Evolutionary conservation across 179 eudicot species (phyloP).

Genomic region (Corrigiola litoralis): DNA sequence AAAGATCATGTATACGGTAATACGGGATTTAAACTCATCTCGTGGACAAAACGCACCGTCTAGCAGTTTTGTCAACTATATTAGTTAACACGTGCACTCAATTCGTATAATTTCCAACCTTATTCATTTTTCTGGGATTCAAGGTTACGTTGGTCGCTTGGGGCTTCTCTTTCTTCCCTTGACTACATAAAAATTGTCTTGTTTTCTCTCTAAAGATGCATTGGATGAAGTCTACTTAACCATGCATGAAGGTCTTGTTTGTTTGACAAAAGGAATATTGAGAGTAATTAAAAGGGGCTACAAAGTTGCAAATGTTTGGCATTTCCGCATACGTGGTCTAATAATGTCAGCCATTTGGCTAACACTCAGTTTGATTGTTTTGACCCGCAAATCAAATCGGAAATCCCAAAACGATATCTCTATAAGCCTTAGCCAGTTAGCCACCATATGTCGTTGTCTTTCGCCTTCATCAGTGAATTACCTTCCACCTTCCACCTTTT

Average conservation of each 20-base stretch:
- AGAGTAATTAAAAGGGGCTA: not conserved
- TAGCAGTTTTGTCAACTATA: no score
- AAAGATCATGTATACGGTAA: no score
- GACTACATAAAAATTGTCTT: no score
- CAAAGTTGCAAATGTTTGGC: not conserved
- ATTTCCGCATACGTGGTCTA: conserved; percentile 22
- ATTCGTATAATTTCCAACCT: no score
- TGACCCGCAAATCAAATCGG: not conserved
- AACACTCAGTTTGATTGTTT: conserved; percentile 5
- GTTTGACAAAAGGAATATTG: conserved; percentile 10
- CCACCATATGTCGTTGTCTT: not conserved
- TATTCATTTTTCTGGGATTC: no score
- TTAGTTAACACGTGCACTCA: no score
- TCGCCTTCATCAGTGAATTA: not conserved
- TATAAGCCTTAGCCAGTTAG: not conserved
- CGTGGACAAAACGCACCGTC: no score
- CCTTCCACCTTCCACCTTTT: not conserved
- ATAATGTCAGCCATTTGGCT: conserved; percentile 13
- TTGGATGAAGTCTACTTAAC: no score
- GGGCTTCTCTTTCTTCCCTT: no score
- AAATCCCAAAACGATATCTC: not conserved
- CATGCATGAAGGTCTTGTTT: not conserved
- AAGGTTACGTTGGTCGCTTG: no score
- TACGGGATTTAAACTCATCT: no score
- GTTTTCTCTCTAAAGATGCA: no score